Evolutionary conservation across 495 filamentous ascomycete species (phyloP).

Genomic region (Penicillium roqueforti): DNA sequence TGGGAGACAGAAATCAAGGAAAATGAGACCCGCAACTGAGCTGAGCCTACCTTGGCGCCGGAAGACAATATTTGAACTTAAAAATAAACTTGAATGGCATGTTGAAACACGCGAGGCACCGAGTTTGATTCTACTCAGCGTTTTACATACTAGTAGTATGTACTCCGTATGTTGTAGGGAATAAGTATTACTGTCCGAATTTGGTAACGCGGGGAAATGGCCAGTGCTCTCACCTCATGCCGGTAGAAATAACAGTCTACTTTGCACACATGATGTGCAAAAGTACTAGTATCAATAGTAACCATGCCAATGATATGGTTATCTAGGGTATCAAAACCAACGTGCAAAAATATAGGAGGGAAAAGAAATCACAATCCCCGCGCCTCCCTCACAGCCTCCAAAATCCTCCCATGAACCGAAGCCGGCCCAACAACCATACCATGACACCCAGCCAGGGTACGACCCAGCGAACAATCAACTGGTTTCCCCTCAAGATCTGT

Average conservation of each 20-base stretch:
- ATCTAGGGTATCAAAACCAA: conserved; percentile 10
- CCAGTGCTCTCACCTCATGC: conserved; percentile 4
- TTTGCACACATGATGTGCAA: background rate
- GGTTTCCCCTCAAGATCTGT: conserved; percentile 54
- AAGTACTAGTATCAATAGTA: background rate
- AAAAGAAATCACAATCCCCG: background rate
- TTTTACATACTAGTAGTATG: too few relatives aligned
- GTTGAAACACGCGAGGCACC: background rate
- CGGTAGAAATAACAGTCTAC: background rate
- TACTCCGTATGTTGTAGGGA: too few relatives aligned
- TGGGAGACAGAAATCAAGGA: background rate
- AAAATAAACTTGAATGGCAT: background rate
- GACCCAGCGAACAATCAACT: conserved; percentile 39
- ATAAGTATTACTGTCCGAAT: too few relatives aligned
- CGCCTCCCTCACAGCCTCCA: conserved; percentile 35
- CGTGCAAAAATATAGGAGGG: background rate
- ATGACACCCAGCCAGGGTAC: conserved; percentile 36
- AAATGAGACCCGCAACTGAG: background rate
- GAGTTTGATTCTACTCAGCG: too few relatives aligned
- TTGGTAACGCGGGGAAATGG: conserved; percentile 3
- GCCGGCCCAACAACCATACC: conserved; percentile 45
- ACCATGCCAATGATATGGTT: conserved; percentile 4
- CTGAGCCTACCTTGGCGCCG: background rate
- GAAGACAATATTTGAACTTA: background rate
- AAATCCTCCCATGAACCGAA: conserved; percentile 33